phyloP scores from a whole-genome alignment of 257 asterid species.

The Gardenia jasminoides region DNA sequence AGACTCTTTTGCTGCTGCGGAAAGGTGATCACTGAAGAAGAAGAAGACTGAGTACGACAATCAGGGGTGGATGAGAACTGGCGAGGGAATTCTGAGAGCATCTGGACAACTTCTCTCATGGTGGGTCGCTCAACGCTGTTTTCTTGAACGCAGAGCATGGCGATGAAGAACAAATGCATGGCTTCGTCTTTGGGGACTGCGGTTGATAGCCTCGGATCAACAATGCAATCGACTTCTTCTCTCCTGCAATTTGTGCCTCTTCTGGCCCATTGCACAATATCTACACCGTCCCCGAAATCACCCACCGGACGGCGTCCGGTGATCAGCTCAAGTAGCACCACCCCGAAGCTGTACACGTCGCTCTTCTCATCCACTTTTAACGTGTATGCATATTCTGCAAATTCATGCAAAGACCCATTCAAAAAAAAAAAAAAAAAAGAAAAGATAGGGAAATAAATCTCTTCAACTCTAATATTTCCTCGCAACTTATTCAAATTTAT shows the following conservation, averaged over 20 bases:
- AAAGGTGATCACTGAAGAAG: conserved; percentile 16
- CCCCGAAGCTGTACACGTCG: conserved; percentile 49
- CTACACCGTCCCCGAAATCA: conserved; percentile 48
- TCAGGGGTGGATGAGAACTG: conserved; percentile 32
- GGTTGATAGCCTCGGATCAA: conserved; percentile 60
- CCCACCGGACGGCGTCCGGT: conserved; percentile 49
- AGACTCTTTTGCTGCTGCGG: conserved; percentile 23
- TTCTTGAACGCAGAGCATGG: conserved; percentile 83
- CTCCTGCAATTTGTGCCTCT: conserved; percentile 54
- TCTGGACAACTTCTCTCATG: conserved; percentile 91
- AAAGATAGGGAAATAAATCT: not conserved
- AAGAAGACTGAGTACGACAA: conserved; percentile 31
- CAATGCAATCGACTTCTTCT: conserved; percentile 49
- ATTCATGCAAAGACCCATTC: not conserved
- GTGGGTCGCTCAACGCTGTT: conserved; percentile 83
- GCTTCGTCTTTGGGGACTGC: conserved; percentile 64
- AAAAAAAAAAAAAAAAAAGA: not conserved
- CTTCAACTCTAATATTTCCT: not conserved
- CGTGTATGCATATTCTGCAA: conserved; percentile 50
- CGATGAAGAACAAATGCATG: conserved; percentile 73
- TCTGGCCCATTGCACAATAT: conserved; percentile 60
- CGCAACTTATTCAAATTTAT: not conserved
- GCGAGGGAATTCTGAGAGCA: conserved; percentile 76
- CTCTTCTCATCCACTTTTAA: conserved; percentile 48
- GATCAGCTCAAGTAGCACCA: conserved; percentile 41